Percentiles rank a stretch among this genome's conserved stretches.
Conservation (phyloP, 306 rosid genomes). For the Coriaria nepalensis region DNA sequence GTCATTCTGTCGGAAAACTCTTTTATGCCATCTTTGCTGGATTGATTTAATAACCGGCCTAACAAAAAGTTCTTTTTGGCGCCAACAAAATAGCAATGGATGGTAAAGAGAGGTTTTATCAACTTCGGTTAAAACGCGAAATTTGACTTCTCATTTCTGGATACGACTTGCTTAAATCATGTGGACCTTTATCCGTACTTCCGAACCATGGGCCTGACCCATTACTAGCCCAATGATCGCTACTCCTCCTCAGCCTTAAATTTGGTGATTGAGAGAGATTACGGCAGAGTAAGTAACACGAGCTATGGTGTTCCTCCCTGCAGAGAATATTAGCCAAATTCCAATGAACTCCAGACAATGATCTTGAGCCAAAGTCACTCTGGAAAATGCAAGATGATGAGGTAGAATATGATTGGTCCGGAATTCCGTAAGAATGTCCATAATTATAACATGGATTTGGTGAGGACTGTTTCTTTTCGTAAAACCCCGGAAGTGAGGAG, state of each 20-base stretch:
- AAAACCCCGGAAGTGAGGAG: constrained; percentile 17
- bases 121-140: not conserved
- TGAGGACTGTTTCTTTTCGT: constrained; percentile 14
- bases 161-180: constrained; percentile 21
- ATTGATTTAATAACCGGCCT: no score
- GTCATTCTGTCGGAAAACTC: no score
- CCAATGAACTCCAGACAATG: constrained; percentile 13
- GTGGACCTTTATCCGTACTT: constrained; percentile 14
- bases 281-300: constrained; percentile 21
- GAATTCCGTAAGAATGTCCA: constrained; percentile 10
- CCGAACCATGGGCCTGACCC: constrained; percentile 18
- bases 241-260: constrained; percentile 21
- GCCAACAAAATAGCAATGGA: no score
- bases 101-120: no score
- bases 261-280: constrained; percentile 26
- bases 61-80: no score
- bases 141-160: constrained; percentile 19
- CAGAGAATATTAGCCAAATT: constrained; percentile 18
- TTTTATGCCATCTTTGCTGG: no score
- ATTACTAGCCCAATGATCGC: constrained; percentile 23
- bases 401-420: constrained; percentile 15
- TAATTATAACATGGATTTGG: constrained; percentile 17
- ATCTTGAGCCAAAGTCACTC: constrained; percentile 13
- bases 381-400: constrained; percentile 23
- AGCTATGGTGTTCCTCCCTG: constrained; percentile 33